These are phyloP conservation scores for Prunus campanulata DNA, from an alignment of 306 rosid species.

Conservation along the genomic window DNA sequence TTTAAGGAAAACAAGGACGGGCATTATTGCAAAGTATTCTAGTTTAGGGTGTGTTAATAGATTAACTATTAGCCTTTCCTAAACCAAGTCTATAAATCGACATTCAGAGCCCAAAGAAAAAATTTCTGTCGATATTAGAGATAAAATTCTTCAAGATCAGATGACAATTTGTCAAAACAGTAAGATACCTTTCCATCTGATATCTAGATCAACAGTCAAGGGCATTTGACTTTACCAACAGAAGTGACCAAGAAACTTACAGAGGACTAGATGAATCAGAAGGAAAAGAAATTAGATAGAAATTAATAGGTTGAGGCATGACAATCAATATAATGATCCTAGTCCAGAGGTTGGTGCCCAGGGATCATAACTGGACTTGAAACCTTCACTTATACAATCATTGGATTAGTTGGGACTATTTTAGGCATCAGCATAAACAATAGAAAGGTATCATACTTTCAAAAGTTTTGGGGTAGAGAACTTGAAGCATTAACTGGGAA, in stretches of 20 bases:
- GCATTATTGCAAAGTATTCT: background rate
- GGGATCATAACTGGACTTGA: background rate
- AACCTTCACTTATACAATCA: background rate
- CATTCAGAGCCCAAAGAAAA: no score
- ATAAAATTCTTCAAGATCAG: background rate
- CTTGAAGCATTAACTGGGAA: background rate
- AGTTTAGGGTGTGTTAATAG: background rate
- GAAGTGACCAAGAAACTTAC: background rate
- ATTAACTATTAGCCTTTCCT: background rate
- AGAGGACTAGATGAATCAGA: constrained; percentile 3
- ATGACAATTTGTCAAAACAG: background rate
- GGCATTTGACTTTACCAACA: background rate
- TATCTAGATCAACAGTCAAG: background rate
- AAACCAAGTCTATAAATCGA: no score
- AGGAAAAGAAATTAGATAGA: background rate
- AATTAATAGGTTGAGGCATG: background rate
- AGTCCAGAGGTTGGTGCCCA: background rate
- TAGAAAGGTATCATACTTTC: background rate
- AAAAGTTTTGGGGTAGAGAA: background rate
- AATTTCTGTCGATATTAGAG: no score
- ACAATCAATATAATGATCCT: background rate
- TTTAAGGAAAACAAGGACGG: background rate
- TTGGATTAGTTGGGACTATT: background rate
- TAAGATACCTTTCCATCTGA: background rate
- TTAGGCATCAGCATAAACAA: background rate